Evolutionary conservation across 2,329 filamentous ascomycete genomes (phyloP).

Genomic region (Botrytis medusae): DNA sequence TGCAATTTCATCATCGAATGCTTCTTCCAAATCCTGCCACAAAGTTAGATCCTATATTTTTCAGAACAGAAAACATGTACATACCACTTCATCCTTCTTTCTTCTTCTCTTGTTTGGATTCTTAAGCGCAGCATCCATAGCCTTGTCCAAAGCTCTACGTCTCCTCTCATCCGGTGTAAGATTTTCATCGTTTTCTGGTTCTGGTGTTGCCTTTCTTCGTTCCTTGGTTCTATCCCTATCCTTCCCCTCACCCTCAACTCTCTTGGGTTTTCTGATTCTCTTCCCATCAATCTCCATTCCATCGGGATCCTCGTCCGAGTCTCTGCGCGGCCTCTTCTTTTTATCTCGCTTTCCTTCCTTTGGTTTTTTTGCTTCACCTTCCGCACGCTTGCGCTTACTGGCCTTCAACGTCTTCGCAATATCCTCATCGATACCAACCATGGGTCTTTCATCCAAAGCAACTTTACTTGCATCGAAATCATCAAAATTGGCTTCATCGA

Average conservation of each 20-base stretch:
- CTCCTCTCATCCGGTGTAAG: conserved; percentile 83
- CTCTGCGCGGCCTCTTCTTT: conserved; percentile 62
- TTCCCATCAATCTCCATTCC: conserved; percentile 55
- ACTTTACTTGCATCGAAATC: conserved; percentile 66
- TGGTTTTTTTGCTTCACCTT: conserved; percentile 69
- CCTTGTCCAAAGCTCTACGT: conserved; percentile 77
- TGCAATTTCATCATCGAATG: conserved; percentile 87
- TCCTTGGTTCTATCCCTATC: conserved; percentile 38
- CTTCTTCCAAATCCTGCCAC: conserved; percentile 77
- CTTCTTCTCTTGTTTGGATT: conserved; percentile 64
- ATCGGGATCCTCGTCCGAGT: conserved; percentile 47
- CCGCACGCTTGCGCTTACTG: conserved; percentile 63
- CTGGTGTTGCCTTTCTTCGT: conserved; percentile 48
- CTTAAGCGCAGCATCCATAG: conserved; percentile 86
- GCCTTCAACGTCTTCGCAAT: conserved; percentile 63
- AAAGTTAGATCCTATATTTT: conserved; percentile 26
- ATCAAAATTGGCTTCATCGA: conserved; percentile 68
- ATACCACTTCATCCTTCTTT: conserved; percentile 85
- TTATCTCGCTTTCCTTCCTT: conserved; percentile 63
- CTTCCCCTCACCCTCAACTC: conserved; percentile 42
- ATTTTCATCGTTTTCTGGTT: conserved; percentile 72
- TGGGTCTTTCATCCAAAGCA: conserved; percentile 60
- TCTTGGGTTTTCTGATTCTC: conserved; percentile 45
- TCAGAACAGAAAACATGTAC: conserved; percentile 41
- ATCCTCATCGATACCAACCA: conserved; percentile 66